Base-by-base conservation (phyloP, 2,329 filamentous ascomycete species). In the Fusarium oxysporum region DNA sequence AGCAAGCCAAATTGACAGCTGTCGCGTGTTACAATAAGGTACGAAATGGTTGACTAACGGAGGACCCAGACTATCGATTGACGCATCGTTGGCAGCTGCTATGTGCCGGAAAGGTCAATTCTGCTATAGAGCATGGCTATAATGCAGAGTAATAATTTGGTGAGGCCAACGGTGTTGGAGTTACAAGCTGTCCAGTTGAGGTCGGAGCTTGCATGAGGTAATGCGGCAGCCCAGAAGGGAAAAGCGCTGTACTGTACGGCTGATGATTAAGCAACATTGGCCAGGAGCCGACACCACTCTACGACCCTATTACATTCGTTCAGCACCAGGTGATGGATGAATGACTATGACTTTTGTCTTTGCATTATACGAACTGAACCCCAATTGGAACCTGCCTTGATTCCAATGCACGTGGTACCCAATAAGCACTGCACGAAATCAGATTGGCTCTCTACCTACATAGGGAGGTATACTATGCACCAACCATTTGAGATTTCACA, bases 61-160 rank as follows among this genome's bases (percentile, higher is more conserved):
- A 84, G 79, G 69, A 85, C 71, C 80, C 82, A 85, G 55, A 84
- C 63, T 63, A 82, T 76, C 75, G 79, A 79, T 74, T 80, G 77
- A 78, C 81, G 83, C 84, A 85, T 85, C 60, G 53, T 82, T 73
- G 79, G 79, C 79, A 80, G 73, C 69, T 76, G 70, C 76, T 82
- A 82, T 80, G 73, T 80, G 78, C 78, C 78, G 74, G 72, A 74
- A 44, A 48, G 65, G 23, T 55, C 50, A 65, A 63, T 62, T 65
- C 57, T 70, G 67, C 70, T 70, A 55, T 68, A 70, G 70, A 69
- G 80, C 80, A 82, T 82, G 78, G 76, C 78, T 74, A 66, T 70
- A 50, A 64, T 61, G 57, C 51, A 70, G 44, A 70, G 62, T 58
- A 66, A 62, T 68, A 68, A 65, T 47, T 53, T 59, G 74, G 44